phyloP scores from a whole-genome alignment of 1,284 basidiomycete genomes.

The Cryptococcus floricola region DNA sequence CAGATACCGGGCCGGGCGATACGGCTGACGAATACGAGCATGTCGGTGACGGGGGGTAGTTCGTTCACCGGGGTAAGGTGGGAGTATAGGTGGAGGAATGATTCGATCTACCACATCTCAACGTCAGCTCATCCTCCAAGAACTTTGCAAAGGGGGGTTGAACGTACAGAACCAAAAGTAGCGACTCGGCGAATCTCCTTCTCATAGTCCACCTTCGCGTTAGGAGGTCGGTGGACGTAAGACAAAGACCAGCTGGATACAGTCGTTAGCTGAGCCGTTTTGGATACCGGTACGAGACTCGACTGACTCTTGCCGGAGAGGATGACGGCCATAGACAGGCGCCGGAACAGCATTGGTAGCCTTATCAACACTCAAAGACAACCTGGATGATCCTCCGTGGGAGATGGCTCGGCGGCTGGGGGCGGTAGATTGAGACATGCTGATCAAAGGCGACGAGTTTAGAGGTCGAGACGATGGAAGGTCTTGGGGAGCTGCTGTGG shows the following conservation, averaged over 20 bases:
- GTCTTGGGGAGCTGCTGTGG: not conserved
- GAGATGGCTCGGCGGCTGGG: constrained; percentile 32
- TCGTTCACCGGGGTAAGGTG: constrained; percentile 48
- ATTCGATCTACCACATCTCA: constrained; percentile 42
- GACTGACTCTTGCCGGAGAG: constrained; percentile 46
- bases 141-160: not conserved
- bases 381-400: constrained; percentile 38
- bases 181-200: constrained; percentile 49
- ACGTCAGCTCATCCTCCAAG: not conserved
- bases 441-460: not conserved
- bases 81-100: constrained; percentile 49
- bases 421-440: constrained; percentile 15
- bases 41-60: constrained; percentile 48
- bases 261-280: not conserved
- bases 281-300: not conserved
- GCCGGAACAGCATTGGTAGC: constrained; percentile 13
- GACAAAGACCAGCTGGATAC: constrained; percentile 47
- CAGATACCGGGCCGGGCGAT: constrained; percentile 48
- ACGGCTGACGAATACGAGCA: constrained; percentile 45
- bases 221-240: constrained; percentile 49
- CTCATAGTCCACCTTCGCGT: constrained; percentile 49
- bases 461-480: not conserved
- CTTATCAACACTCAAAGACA: constrained; percentile 40
- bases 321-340: constrained; percentile 36
- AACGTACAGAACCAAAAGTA: constrained; percentile 49